Evolutionary conservation across 768 basidiomycete species (phyloP).

Genomic region (Collybia sordida): DNA sequence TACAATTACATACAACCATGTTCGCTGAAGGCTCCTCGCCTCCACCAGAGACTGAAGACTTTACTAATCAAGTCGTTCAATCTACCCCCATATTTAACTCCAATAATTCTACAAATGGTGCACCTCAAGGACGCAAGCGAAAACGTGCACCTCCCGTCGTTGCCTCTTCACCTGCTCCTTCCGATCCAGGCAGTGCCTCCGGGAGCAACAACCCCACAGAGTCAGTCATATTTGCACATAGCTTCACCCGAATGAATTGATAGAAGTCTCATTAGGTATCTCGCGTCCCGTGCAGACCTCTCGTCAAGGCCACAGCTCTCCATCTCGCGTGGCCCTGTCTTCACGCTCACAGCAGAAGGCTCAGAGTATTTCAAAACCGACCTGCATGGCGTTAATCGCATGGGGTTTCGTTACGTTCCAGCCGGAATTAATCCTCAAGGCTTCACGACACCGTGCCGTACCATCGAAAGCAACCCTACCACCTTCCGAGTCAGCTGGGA

Average conservation of each 20-base stretch:
- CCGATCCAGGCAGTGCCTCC: slow-evolving; percentile 41
- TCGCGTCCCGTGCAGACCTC: slow-evolving; percentile 68
- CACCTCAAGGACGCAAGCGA: slow-evolving; percentile 47
- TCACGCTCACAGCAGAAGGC: slow-evolving; percentile 55
- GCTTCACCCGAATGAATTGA: slow-evolving; percentile 3
- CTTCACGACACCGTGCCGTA: slow-evolving; percentile 62
- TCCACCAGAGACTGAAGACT: slow-evolving; percentile 22
- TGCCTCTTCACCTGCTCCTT: slow-evolving; percentile 59
- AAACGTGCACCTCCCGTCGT: slow-evolving; percentile 51
- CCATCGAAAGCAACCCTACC: slow-evolving; percentile 77
- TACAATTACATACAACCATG: slow-evolving; percentile 20
- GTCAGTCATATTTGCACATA: slow-evolving; percentile 21
- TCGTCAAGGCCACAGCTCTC: slow-evolving; percentile 68
- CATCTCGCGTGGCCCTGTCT: slow-evolving; percentile 72
- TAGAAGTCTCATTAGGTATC: slow-evolving; percentile 33
- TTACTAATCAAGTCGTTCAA: slow-evolving; percentile 7
- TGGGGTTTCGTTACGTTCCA: slow-evolving; percentile 79
- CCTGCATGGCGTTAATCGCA: slow-evolving; percentile 67
- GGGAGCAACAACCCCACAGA: slow-evolving; percentile 34
- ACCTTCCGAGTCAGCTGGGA: slow-evolving; percentile 84
- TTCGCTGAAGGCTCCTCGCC: slow-evolving; percentile 32
- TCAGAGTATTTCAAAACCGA: slow-evolving; percentile 69
- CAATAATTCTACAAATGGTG: slow-evolving; percentile 4
- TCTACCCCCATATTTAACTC: not conserved
- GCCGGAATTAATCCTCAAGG: slow-evolving; percentile 70